Evolutionary conservation across 2,329 filamentous ascomycete species (phyloP).

Genomic region (Hypoxylon sp.): DNA sequence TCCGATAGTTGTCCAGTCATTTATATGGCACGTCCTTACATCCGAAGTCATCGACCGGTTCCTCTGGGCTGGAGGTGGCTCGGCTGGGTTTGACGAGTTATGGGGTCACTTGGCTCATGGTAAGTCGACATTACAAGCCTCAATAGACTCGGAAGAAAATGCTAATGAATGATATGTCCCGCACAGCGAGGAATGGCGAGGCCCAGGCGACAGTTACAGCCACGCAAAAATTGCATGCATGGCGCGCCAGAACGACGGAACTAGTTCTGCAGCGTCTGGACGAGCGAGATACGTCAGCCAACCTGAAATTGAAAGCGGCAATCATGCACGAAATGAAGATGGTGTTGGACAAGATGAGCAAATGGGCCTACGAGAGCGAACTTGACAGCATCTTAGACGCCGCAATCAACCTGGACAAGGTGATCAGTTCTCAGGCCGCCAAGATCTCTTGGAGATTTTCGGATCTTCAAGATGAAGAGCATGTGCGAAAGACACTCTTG

Average conservation of each 20-base stretch:
- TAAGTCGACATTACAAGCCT: background rate
- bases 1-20: background rate
- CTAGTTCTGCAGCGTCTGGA: background rate
- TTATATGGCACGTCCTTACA: background rate
- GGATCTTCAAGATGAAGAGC: background rate
- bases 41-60: background rate
- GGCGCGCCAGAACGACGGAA: constrained; percentile 5
- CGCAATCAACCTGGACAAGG: constrained; percentile 4
- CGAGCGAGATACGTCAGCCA: background rate
- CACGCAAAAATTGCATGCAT: background rate
- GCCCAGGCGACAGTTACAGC: background rate
- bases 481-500: too few species aligned
- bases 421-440: constrained; percentile 9
- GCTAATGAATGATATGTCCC: background rate
- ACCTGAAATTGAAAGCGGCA: background rate
- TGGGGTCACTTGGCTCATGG: background rate
- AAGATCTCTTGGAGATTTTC: background rate
- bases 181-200: background rate
- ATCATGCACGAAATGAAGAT: background rate
- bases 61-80: background rate
- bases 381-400: background rate
- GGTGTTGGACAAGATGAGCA: background rate
- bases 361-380: background rate
- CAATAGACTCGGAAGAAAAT: background rate
- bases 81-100: background rate